phyloP scores from a whole-genome alignment of 2,329 filamentous ascomycete genomes.

The Exophiala viscosa region DNA sequence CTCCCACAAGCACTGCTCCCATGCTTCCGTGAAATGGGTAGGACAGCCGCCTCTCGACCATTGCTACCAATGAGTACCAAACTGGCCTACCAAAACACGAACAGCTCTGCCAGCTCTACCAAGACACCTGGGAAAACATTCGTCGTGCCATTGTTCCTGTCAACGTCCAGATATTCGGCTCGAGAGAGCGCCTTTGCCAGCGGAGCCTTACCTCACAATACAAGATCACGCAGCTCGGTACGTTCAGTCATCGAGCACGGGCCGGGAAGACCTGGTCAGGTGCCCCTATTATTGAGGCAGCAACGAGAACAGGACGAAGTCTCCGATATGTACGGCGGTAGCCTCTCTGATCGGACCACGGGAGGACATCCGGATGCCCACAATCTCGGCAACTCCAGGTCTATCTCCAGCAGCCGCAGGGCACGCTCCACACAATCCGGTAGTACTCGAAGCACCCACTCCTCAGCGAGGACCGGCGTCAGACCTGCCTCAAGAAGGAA shows the following conservation, averaged over 20 bases:
- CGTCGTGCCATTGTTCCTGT: constrained; percentile 16
- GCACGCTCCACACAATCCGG: constrained; percentile 6
- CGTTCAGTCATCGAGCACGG: constrained; percentile 28
- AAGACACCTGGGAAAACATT: constrained; percentile 15
- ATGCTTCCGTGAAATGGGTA: too few species aligned
- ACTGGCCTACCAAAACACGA: not conserved
- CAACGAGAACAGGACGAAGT: constrained; percentile 6
- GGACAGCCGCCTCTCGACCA: too few species aligned
- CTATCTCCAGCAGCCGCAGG: constrained; percentile 1
- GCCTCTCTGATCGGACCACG: not conserved
- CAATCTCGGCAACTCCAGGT: constrained; percentile 6
- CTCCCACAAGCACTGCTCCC: too few species aligned
- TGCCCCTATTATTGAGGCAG: constrained; percentile 13
- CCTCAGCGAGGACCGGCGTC: constrained; percentile 45
- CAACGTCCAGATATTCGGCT: constrained; percentile 11
- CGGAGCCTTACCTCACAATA: constrained; percentile 11
- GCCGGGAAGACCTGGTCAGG: constrained; percentile 10
- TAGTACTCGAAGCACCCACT: constrained; percentile 6
- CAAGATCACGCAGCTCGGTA: constrained; percentile 27
- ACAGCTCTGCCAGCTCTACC: constrained; percentile 6
- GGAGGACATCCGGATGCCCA: not conserved
- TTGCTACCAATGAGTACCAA: constrained; percentile 2
- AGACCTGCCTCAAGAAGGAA: constrained; percentile 44
- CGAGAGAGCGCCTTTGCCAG: constrained; percentile 14
- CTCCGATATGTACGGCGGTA: constrained; percentile 18